Conservation (phyloP, 225 moss, liverwort and hornwort genomes). For the Lunularia cruciata region DNA sequence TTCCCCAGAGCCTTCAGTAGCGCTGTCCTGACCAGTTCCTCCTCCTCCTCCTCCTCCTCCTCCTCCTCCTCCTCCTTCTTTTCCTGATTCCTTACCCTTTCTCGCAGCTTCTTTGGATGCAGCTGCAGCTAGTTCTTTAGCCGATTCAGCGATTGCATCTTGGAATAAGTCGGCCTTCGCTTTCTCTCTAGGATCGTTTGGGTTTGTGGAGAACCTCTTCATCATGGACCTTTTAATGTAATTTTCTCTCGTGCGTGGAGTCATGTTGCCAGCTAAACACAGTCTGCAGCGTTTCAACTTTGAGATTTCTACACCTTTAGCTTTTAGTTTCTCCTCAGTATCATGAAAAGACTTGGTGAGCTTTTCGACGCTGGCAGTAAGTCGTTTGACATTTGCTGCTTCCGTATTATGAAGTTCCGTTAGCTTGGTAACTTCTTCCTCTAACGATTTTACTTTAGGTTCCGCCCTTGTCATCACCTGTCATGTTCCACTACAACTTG, state of each 20-base stretch:
- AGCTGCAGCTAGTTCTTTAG: slow-evolving; percentile 2
- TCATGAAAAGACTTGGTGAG: slow-evolving; percentile 40
- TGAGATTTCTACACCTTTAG: slow-evolving; percentile 47
- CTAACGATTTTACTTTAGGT: slow-evolving; percentile 60
- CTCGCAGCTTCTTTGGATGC: neutral
- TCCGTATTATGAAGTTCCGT: slow-evolving; percentile 50
- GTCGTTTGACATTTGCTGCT: slow-evolving; percentile 38
- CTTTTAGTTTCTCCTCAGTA: slow-evolving; percentile 55
- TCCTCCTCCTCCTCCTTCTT: neutral
- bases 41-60: neutral
- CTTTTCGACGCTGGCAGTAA: slow-evolving; percentile 40
- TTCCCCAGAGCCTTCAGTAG: neutral
- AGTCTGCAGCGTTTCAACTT: slow-evolving; percentile 80
- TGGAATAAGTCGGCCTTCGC: slow-evolving; percentile 55
- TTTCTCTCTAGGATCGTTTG: slow-evolving; percentile 40
- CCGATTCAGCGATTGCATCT: slow-evolving; percentile 48
- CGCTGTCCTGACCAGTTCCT: neutral
- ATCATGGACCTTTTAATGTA: slow-evolving; percentile 65
- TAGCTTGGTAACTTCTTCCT: slow-evolving; percentile 58
- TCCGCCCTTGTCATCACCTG: slow-evolving; percentile 88
- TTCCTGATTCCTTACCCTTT: neutral
- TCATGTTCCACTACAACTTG: neutral
- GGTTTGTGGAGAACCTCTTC: slow-evolving; percentile 53
- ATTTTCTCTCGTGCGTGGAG: slow-evolving; percentile 76
- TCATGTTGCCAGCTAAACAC: slow-evolving; percentile 90